phyloP scores from a whole-genome alignment of 768 basidiomycete species.

The Leccinum disarticulatum region DNA sequence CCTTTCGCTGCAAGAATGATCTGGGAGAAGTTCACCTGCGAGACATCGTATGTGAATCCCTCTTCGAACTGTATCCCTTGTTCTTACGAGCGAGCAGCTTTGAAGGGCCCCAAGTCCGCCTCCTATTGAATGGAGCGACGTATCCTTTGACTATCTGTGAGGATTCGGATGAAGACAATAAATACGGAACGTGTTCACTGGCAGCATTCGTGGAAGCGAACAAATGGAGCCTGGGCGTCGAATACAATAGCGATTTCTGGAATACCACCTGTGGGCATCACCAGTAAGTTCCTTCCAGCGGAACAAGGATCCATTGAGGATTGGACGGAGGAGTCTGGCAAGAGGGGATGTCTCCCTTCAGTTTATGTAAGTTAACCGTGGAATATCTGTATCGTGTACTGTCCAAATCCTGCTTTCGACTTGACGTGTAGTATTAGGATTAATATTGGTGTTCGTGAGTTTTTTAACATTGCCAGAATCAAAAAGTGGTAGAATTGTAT shows the following conservation, averaged over 20 bases:
- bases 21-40: constrained; percentile 45
- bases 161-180: constrained; percentile 24
- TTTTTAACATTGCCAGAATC: background rate
- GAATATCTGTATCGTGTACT: background rate
- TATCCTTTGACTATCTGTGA: constrained; percentile 38
- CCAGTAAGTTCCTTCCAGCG: no score
- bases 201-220: constrained; percentile 34
- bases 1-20: constrained; percentile 45
- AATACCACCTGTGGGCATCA: constrained; percentile 32
- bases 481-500: no score
- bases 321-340: no score
- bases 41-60: constrained; percentile 27
- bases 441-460: background rate
- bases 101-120: constrained; percentile 39
- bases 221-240: constrained; percentile 20
- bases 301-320: no score
- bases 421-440: background rate
- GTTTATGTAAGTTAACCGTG: background rate
- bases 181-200: constrained; percentile 40
- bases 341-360: background rate
- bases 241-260: constrained; percentile 35
- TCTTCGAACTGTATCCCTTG: background rate
- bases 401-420: background rate
- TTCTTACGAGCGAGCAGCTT: constrained; percentile 22
- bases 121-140: constrained; percentile 40